These are phyloP conservation scores for Starmerella apicola DNA, from an alignment of 805 yeast genomes.

Conservation along the genomic window DNA sequence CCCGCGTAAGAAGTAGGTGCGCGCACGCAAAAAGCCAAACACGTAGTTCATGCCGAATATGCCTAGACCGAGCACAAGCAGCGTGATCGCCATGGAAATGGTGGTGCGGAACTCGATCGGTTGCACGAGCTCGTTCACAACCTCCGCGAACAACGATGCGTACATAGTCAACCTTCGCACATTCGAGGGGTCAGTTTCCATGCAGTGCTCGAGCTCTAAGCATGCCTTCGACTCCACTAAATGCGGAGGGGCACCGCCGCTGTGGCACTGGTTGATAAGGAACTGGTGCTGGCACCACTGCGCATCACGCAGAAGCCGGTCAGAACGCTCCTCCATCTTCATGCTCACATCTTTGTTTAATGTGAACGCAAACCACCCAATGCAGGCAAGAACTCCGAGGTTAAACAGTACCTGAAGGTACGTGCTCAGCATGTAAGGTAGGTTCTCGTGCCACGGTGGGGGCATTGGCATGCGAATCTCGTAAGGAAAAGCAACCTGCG, in stretches of 20 bases:
- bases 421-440: constrained; percentile 46
- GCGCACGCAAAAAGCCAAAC: constrained; percentile 18
- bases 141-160: constrained; percentile 70
- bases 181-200: constrained; percentile 57
- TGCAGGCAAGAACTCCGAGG: constrained; percentile 34
- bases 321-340: constrained; percentile 45
- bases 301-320: constrained; percentile 46
- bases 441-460: constrained; percentile 23
- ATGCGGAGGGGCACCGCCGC: constrained; percentile 55
- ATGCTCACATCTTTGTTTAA: constrained; percentile 54
- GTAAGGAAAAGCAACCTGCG: not conserved
- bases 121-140: constrained; percentile 56
- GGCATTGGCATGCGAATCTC: constrained; percentile 23
- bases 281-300: constrained; percentile 56
- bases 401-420: constrained; percentile 57
- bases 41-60: constrained; percentile 13
- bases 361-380: constrained; percentile 39
- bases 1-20: constrained; percentile 7
- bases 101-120: constrained; percentile 38
- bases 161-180: constrained; percentile 54
- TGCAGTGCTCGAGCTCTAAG: constrained; percentile 61
- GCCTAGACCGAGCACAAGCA: not conserved
- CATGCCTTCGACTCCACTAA: constrained; percentile 47
- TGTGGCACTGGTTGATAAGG: constrained; percentile 50
- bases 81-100: not conserved